Conservation (phyloP, 139 green algal genomes). For the Chlorella sp. region DNA sequence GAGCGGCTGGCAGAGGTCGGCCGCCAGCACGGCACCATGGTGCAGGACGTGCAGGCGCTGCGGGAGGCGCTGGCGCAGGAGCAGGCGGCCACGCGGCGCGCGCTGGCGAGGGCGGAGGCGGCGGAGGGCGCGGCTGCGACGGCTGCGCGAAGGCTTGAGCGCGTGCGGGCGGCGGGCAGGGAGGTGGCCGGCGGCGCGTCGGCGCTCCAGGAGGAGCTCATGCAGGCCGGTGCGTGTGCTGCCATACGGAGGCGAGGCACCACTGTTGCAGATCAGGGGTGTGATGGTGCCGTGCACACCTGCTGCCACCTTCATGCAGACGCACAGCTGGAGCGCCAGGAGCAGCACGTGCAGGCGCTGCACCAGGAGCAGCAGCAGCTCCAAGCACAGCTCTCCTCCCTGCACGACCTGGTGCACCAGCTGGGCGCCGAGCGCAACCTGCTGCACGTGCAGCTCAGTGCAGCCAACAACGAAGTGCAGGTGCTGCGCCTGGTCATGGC, state of each 20-base stretch:
- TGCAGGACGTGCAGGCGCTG: conserved; percentile 13
- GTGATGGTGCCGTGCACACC: background rate
- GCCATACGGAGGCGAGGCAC: too few relatives aligned
- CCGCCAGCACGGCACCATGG: background rate
- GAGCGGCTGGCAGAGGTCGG: conserved; percentile 6
- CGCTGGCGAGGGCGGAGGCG: background rate
- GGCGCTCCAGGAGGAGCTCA: conserved; percentile 15
- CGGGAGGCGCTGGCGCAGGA: conserved; percentile 6
- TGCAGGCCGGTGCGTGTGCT: conserved; percentile 20
- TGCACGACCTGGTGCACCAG: background rate
- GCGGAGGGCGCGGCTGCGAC: conserved; percentile 8
- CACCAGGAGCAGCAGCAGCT: background rate
- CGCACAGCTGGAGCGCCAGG: background rate
- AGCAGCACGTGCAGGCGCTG: background rate
- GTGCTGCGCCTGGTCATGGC: conserved; percentile 8
- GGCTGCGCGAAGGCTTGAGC: conserved; percentile 18
- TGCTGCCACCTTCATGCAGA: background rate
- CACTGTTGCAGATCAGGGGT: too few relatives aligned
- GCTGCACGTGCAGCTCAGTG: conserved; percentile 7
- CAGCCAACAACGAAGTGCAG: conserved; percentile 10
- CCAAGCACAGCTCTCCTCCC: too few relatives aligned
- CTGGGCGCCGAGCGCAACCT: conserved; percentile 5
- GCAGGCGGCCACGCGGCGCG: conserved; percentile 2
- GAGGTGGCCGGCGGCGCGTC: conserved; percentile 17
- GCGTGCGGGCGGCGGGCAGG: conserved; percentile 13